These are phyloP conservation scores for Neopestalotiopsis sp. DNA, from an alignment of 2,329 filamentous ascomycete genomes.

Conservation along the genomic window DNA sequence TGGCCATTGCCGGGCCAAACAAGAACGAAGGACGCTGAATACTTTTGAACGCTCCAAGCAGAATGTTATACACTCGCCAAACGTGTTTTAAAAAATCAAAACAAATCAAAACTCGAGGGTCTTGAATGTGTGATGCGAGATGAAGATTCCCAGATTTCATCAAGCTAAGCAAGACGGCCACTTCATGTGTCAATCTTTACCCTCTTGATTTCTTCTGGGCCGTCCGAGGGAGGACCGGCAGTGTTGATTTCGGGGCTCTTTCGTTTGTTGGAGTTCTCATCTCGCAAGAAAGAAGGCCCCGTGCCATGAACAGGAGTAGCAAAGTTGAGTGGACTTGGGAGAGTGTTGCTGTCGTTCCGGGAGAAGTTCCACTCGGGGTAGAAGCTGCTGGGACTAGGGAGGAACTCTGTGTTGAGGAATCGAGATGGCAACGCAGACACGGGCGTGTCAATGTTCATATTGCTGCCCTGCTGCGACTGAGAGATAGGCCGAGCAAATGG, in stretches of 20 bases:
- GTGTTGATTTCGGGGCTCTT: slow-evolving; percentile 60
- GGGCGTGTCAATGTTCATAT: slow-evolving; percentile 75
- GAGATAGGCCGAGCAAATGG: slow-evolving; percentile 90
- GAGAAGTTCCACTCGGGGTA: slow-evolving; percentile 89
- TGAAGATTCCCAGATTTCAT: background rate
- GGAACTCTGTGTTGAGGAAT: slow-evolving; percentile 84
- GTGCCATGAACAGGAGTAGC: slow-evolving; percentile 75
- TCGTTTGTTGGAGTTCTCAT: slow-evolving; percentile 59
- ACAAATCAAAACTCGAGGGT: background rate
- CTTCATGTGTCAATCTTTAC: slow-evolving; percentile 53
- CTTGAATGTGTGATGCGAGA: slow-evolving; percentile 3
- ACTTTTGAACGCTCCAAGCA: slow-evolving; percentile 20
- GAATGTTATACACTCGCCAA: slow-evolving; percentile 28
- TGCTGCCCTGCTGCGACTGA: slow-evolving; percentile 66
- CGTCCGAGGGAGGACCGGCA: slow-evolving; percentile 45
- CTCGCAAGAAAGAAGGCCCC: slow-evolving; percentile 67
- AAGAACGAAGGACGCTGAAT: slow-evolving; percentile 10
- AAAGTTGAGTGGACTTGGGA: slow-evolving; percentile 92
- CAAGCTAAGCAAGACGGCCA: background rate
- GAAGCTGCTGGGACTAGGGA: slow-evolving; percentile 91
- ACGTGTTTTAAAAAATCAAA: slow-evolving; percentile 13
- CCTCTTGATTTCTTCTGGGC: slow-evolving; percentile 57
- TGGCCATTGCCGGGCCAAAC: background rate
- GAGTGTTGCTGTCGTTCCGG: slow-evolving; percentile 76
- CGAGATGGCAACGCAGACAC: slow-evolving; percentile 93